Conservation (phyloP, 1,284 basidiomycete genomes). For the Tilletia setariae region DNA sequence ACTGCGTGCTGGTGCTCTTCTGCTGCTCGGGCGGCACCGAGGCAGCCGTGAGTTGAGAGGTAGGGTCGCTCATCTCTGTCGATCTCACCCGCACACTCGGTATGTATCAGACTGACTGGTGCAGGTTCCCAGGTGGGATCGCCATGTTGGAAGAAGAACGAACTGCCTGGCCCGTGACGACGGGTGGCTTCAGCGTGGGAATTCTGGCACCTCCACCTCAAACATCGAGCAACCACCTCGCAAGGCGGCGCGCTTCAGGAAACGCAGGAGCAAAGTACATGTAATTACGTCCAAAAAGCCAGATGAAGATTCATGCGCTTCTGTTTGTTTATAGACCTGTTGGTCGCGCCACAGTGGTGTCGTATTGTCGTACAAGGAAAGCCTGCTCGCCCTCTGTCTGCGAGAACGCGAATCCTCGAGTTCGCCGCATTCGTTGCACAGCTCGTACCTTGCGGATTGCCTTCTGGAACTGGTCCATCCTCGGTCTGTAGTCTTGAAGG, state of each 20-base stretch:
- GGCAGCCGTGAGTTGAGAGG: not conserved
- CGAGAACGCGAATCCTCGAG: constrained; percentile 49
- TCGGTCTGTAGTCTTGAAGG: constrained; percentile 90
- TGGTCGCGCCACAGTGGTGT: constrained; percentile 37
- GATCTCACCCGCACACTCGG: no score
- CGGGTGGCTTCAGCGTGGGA: no score
- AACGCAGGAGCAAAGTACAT: no score
- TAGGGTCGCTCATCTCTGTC: constrained; percentile 5
- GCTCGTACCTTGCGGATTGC: constrained; percentile 52
- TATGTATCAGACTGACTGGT: no score
- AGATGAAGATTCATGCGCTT: no score
- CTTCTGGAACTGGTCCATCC: constrained; percentile 79
- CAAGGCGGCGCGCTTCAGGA: no score
- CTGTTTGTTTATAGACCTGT: constrained; percentile 4
- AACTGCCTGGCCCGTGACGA: no score
- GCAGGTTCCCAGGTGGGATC: no score
- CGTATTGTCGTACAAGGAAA: constrained; percentile 51
- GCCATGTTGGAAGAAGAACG: no score
- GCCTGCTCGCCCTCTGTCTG: constrained; percentile 51
- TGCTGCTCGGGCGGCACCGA: constrained; percentile 18
- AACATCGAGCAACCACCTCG: no score
- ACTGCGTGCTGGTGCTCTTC: constrained; percentile 31
- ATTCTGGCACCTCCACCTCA: no score
- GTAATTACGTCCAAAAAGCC: no score
- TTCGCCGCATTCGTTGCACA: constrained; percentile 50